Percentiles rank a stretch among this genome's conserved stretches.
phyloP scores from a whole-genome alignment of 257 asterid genomes.

The Mitragyna speciosa region DNA sequence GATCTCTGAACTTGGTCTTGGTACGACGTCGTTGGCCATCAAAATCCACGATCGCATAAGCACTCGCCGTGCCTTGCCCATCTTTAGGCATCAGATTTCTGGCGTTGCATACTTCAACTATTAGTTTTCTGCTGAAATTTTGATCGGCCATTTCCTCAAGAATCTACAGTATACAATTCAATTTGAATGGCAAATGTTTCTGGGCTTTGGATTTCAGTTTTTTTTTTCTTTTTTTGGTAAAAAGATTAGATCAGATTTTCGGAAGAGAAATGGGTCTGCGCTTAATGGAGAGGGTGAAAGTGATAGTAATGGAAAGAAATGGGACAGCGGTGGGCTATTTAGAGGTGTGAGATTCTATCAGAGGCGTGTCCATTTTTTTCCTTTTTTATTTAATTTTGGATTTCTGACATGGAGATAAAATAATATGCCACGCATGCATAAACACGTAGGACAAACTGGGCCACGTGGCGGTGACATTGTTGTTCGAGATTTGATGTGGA shows the following conservation, averaged over 20 bases:
- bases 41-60: conserved; percentile 70
- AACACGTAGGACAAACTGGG: conserved; percentile 1
- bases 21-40: conserved; percentile 96
- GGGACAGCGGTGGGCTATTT: not conserved
- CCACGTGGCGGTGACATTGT: conserved; percentile 2
- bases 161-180: not conserved
- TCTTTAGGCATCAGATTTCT: conserved; percentile 91
- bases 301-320: not conserved
- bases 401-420: not conserved
- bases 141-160: conserved; percentile 39
- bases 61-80: conserved; percentile 95
- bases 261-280: not conserved
- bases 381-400: not conserved
- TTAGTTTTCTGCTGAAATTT: conserved; percentile 46
- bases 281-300: not conserved
- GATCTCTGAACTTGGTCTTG: conserved; percentile 68
- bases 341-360: too few species aligned
- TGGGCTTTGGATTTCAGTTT: too few species aligned
- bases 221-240: too few species aligned
- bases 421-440: conserved; percentile 2
- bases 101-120: conserved; percentile 69
- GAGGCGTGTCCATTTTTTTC: too few species aligned
- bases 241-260: not conserved
- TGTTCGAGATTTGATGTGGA: not conserved
- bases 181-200: too few species aligned